Evolutionary conservation across 1,284 basidiomycete genomes (phyloP).

Genomic region (Anthracocystis setariae): DNA sequence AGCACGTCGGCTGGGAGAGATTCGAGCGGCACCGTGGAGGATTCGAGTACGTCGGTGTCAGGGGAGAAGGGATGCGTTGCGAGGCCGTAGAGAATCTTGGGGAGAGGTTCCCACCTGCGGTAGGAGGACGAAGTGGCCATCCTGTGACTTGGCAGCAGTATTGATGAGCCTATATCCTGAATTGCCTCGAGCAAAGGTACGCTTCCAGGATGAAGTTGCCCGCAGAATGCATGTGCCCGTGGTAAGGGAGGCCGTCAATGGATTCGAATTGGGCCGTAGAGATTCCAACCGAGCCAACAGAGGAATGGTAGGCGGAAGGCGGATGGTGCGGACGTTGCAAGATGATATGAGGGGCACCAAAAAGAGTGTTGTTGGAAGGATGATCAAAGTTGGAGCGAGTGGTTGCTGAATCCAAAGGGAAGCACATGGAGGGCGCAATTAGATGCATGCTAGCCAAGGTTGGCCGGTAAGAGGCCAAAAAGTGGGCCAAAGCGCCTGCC

Average conservation of each 20-base stretch:
- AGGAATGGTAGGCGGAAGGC: too few species aligned
- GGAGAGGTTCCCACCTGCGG: constrained; percentile 58
- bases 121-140: constrained; percentile 35
- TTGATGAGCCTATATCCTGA: too few species aligned
- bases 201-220: too few species aligned
- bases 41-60: constrained; percentile 53
- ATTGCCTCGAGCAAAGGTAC: too few species aligned
- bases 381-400: not conserved
- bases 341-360: too few species aligned
- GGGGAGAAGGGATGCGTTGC: constrained; percentile 57
- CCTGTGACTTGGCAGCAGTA: too few species aligned
- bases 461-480: not conserved
- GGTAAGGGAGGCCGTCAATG: too few species aligned
- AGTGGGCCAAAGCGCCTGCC: not conserved
- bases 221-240: too few species aligned
- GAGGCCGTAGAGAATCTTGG: constrained; percentile 61
- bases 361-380: too few species aligned
- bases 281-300: too few species aligned
- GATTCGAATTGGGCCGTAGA: too few species aligned
- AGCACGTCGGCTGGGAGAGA: constrained; percentile 29
- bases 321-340: too few species aligned
- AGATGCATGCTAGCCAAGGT: not conserved
- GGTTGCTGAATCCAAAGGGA: constrained; percentile 5
- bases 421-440: not conserved
- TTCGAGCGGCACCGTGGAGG: constrained; percentile 28